Base-by-base conservation (phyloP, 306 rosid genomes). In the Vicia sativa region DNA sequence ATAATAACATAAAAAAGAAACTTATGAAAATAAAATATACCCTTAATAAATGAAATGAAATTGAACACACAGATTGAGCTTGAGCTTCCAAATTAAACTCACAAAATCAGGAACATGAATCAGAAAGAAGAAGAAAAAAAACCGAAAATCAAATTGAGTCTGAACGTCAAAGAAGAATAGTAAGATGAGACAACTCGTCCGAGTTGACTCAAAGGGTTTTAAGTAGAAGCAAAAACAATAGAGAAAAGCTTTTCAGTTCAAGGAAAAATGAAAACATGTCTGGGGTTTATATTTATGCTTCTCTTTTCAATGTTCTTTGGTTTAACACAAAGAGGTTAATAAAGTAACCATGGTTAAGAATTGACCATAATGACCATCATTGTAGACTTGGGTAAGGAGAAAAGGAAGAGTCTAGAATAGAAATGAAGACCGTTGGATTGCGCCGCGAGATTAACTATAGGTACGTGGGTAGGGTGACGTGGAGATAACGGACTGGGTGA, bases 391-490 rank as follows among this genome's bases (percentile, higher is more conserved):
- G 0, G 11, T n/a, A n/a, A 1, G 21, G 34, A 5, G 62, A 13
- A 74, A 74, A 62, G 67, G 96, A 93, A 93, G 86, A 60, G 77
- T 87, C 96, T 81, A 82, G 95, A 93, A 88, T 16, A 11, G 54
- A 0, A 15, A 68, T 68, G 6, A 1, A 14, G 23, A 48, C 89
- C 96, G 87, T 79, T 38, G 46, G 72, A 70, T 84, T 48, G 11
- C 19, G 13, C 81, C 81, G 84, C 75, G 8, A 0, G 91, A 85
- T 75, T 29, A 2, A 60, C 14, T 3, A 9, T 0, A 31, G 4
- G 16, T 14, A 16, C 9, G 67, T 31, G 26, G 31, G 23, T 29
- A 14, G 6, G 55, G 12, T 79, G 78, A 87, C 90, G 81, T 87
- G 87, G 95, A 74, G 90, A 79, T 79, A 77, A 79, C 86, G 49